Percentiles rank a stretch among this genome's conserved stretches.
Evolutionary conservation across 148 eudicot genomes (phyloP).

Genomic region (Rhododendron vialii): DNA sequence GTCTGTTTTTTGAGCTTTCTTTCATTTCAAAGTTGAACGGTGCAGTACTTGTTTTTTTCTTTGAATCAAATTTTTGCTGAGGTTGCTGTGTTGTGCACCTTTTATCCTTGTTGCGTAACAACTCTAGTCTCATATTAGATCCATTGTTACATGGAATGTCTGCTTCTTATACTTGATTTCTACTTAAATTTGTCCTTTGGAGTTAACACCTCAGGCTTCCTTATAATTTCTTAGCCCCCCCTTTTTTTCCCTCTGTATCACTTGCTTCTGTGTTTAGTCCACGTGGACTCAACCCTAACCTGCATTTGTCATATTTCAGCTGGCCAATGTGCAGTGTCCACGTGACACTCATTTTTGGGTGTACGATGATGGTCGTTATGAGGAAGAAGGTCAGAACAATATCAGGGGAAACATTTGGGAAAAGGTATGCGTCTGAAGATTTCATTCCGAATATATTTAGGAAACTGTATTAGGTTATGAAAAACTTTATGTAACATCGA

Average conservation of each 20-base stretch:
- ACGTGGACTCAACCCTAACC: background rate
- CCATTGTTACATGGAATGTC: background rate
- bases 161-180: background rate
- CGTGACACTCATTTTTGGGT: constrained; percentile 99
- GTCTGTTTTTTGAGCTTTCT: constrained; percentile 26
- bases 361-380: constrained; percentile 98
- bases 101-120: background rate
- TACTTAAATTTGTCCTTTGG: background rate
- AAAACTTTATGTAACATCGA: constrained; percentile 14
- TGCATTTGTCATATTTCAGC: constrained; percentile 34
- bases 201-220: background rate
- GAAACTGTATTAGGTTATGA: background rate
- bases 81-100: background rate
- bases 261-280: constrained; percentile 1
- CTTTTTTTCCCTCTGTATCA: background rate
- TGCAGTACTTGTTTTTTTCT: background rate
- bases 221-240: background rate
- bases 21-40: constrained; percentile 2
- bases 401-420: constrained; percentile 99
- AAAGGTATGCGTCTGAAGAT: constrained; percentile 51
- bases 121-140: background rate
- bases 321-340: constrained; percentile 95
- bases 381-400: constrained; percentile 99
- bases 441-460: background rate
- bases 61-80: background rate